phyloP scores from a whole-genome alignment of 305 asterid species.

The Fraxinus ornus region DNA sequence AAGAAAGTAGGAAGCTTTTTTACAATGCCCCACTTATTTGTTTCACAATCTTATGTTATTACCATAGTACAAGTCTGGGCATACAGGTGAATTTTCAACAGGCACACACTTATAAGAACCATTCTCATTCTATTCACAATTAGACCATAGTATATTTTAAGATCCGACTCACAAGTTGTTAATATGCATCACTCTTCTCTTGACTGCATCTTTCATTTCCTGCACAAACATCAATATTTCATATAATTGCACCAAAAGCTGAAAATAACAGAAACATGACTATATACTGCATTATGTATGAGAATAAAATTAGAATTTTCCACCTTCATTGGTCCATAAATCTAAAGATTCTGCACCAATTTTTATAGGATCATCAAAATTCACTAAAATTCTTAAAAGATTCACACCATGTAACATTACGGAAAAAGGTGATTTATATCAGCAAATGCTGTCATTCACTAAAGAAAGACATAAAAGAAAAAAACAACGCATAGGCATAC shows the following conservation, averaged over 20 bases:
- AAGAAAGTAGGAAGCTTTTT: background rate
- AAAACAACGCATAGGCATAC: constrained; percentile 31
- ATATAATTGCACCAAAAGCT: background rate
- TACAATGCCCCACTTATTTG: background rate
- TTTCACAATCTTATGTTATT: background rate
- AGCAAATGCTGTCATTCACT: background rate
- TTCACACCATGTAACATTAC: background rate
- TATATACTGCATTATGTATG: background rate
- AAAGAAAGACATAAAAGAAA: background rate
- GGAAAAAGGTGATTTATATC: background rate
- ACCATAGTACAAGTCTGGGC: background rate
- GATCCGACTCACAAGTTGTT: background rate
- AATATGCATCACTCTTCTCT: background rate
- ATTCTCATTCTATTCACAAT: background rate
- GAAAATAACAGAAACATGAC: background rate
- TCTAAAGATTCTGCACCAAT: background rate
- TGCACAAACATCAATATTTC: constrained; percentile 19
- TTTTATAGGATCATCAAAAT: background rate
- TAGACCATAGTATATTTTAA: background rate
- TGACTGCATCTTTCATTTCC: constrained; percentile 32
- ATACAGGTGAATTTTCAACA: background rate
- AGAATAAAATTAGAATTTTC: background rate
- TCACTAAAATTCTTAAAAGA: background rate
- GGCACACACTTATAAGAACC: background rate
- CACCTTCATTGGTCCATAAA: background rate